Evolutionary conservation across 78 protist species (phyloP).

Genomic region (Dictyostelium brefeldianum): DNA sequence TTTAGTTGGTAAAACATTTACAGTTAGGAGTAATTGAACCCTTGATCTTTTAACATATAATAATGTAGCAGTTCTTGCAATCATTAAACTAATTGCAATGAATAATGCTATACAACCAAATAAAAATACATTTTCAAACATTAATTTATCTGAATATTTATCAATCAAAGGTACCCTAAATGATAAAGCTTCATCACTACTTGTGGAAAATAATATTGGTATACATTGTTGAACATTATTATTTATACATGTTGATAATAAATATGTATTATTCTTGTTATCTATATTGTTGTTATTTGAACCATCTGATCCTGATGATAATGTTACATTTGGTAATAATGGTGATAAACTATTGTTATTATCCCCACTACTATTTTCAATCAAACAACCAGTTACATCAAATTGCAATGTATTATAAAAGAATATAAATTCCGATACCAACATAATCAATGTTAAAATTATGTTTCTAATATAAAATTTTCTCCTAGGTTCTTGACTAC

Average conservation of each 20-base stretch:
- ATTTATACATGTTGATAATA: background rate
- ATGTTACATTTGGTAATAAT: no score
- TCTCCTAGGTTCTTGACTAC: background rate
- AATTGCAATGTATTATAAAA: slow-evolving; percentile 8
- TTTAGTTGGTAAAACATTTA: background rate
- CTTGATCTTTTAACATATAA: background rate
- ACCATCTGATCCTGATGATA: no score
- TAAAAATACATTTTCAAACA: background rate
- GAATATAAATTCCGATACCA: background rate
- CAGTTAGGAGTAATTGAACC: background rate
- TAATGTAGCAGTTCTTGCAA: background rate
- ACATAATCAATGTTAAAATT: background rate
- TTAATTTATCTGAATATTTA: background rate
- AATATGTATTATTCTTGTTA: background rate
- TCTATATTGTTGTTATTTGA: background rate
- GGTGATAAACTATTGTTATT: no score
- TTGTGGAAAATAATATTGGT: background rate
- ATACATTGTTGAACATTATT: background rate
- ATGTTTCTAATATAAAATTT: background rate
- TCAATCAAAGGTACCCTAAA: background rate
- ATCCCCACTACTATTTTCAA: background rate
- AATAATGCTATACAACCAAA: background rate
- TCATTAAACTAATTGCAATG: background rate
- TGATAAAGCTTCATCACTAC: background rate
- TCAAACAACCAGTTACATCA: background rate